A percentile compares a stretch with the other conserved stretches of the same genome.
These are phyloP conservation scores for Dendrobium nobile DNA, from an alignment of 106 monocot genomes.

Conservation along the genomic window DNA sequence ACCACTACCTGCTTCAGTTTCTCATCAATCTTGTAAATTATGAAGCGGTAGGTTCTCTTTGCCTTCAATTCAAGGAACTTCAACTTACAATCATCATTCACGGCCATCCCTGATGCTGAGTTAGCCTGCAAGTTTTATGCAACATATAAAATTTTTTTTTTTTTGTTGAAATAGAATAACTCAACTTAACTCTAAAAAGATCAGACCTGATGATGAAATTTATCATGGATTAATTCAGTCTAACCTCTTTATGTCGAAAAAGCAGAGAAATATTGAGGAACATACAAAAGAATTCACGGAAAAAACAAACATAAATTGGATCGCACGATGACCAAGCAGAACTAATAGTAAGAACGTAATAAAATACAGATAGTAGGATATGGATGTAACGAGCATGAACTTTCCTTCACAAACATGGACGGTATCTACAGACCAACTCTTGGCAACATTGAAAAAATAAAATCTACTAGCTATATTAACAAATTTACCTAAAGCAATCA, in stretches of 20 bases:
- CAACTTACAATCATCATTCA: constrained; percentile 3
- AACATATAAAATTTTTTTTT: background rate
- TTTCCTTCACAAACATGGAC: background rate
- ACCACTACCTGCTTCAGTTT: constrained; percentile 17
- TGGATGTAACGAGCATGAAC: background rate
- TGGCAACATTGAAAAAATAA: background rate
- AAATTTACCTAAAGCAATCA: background rate
- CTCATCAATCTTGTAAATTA: constrained; percentile 22
- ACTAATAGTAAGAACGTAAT: background rate
- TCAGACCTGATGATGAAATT: background rate
- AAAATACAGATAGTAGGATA: background rate
- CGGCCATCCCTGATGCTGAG: constrained; percentile 7
- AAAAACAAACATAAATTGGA: background rate
- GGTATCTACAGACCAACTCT: background rate
- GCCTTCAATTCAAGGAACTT: constrained; percentile 9
- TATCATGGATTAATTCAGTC: background rate
- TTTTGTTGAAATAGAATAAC: background rate
- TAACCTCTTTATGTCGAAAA: background rate
- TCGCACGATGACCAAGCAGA: background rate
- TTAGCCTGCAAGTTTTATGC: constrained; percentile 1
- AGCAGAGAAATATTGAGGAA: background rate
- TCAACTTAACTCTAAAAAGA: no score
- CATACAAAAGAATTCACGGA: background rate
- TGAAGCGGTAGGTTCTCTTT: constrained; percentile 4
- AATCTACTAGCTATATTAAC: background rate